These are phyloP conservation scores for Cryptococcus sp. DNA, from an alignment of 1,284 basidiomycete genomes.

Conservation along the genomic window DNA sequence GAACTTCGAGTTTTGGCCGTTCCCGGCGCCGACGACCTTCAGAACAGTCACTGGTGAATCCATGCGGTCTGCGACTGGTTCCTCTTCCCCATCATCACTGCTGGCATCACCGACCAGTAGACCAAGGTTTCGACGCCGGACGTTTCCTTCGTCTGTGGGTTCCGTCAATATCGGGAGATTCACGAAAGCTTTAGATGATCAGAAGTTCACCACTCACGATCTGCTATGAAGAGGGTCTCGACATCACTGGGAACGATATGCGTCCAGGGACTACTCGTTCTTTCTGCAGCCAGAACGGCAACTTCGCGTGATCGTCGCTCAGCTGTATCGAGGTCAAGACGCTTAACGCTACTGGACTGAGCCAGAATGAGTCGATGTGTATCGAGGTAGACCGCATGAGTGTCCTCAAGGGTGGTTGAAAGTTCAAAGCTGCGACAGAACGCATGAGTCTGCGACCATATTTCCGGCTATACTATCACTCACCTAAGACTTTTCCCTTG, in stretches of 20 bases:
- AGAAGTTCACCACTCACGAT: slow-evolving; percentile 16
- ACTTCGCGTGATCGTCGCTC: too few relatives aligned
- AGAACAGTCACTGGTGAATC: slow-evolving; percentile 38
- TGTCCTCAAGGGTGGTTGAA: too few relatives aligned
- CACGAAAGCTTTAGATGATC: not conserved
- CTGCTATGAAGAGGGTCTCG: slow-evolving; percentile 19
- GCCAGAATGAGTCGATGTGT: too few relatives aligned
- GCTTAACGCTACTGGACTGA: too few relatives aligned
- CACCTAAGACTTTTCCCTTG: too few relatives aligned
- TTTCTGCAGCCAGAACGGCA: not conserved
- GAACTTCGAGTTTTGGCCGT: slow-evolving; percentile 12
- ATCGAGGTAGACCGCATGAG: too few relatives aligned
- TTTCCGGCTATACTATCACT: too few relatives aligned
- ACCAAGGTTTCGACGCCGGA: slow-evolving; percentile 18
- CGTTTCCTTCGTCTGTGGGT: slow-evolving; percentile 21
- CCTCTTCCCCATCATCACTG: slow-evolving; percentile 9
- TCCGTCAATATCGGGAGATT: not conserved
- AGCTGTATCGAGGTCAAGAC: too few relatives aligned
- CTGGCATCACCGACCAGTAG: slow-evolving; percentile 13
- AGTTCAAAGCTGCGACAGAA: too few relatives aligned
- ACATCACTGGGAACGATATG: slow-evolving; percentile 12
- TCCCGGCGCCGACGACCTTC: slow-evolving; percentile 14
- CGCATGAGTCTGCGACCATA: too few relatives aligned
- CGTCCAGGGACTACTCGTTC: not conserved
- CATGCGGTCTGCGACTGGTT: slow-evolving; percentile 31